Percentiles rank a stretch among this genome's conserved stretches.
Evolutionary conservation across 768 basidiomycete species (phyloP).

Genomic region (Phaeotremella fagi): DNA sequence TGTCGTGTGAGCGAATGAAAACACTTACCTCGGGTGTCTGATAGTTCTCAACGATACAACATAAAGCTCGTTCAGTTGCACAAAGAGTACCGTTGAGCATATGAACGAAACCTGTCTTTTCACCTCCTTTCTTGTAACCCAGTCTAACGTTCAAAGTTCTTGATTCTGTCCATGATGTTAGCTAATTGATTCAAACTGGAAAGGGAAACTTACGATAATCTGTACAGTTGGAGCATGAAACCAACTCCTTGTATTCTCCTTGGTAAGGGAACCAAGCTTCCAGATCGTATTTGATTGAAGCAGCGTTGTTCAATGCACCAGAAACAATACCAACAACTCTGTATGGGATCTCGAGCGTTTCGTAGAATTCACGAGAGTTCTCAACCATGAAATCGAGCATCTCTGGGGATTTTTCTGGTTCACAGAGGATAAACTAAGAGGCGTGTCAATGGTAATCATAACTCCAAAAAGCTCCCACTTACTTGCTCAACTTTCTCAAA

Average conservation of each 20-base stretch:
- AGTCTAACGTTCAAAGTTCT: constrained; percentile 88
- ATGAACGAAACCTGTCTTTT: constrained; percentile 91
- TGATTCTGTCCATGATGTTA: constrained; percentile 60
- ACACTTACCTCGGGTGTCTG: constrained; percentile 82
- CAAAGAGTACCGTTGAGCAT: constrained; percentile 97
- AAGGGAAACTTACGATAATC: constrained; percentile 78
- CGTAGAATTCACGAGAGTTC: constrained; percentile 90
- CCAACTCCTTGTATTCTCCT: constrained; percentile 90
- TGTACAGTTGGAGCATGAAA: constrained; percentile 96
- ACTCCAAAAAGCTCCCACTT: constrained; percentile 3
- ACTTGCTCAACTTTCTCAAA: constrained; percentile 93
- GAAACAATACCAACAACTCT: constrained; percentile 91
- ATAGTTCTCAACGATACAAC: constrained; percentile 97
- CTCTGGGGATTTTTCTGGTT: constrained; percentile 89
- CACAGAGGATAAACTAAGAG: constrained; percentile 84
- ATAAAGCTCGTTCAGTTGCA: constrained; percentile 92
- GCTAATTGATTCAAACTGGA: background rate
- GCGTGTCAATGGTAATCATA: background rate
- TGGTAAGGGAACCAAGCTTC: constrained; percentile 99
- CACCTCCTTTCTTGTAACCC: constrained; percentile 84
- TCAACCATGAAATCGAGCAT: constrained; percentile 87
- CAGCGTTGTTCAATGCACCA: constrained; percentile 92
- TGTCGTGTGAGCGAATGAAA: background rate
- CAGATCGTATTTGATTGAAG: constrained; percentile 92
- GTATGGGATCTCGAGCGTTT: constrained; percentile 88